Base-by-base conservation (phyloP, 805 yeast genomes). In the Sugiyamaella chiloensis region DNA sequence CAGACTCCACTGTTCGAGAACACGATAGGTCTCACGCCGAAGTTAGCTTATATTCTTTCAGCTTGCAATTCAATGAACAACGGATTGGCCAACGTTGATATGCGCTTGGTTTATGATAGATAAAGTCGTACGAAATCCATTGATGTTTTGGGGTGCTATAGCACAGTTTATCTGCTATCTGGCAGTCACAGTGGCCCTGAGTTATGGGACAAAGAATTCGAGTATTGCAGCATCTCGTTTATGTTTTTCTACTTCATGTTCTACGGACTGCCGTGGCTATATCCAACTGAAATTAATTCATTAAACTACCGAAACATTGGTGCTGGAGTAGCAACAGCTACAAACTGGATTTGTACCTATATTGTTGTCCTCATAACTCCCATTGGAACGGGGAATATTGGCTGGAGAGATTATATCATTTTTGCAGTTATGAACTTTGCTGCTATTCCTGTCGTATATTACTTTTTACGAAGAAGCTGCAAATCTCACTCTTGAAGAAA, bases 401-500 rank as follows among this genome's bases (percentile, higher is more conserved):
- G 70, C 34, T 76, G 78, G 66, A 75, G 73, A 53, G 76, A 81
- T 42, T 83, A 80, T 58, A 62, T 80, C 19, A 74, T 83, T 57
- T 81, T 78, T 64, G 78, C 82, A 31, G 64, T 67, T 12, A 29
- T 46, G 23, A 40, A 39, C 23, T 44, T 42, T 4, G 48, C 31
- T 8, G n/a, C n/a, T n/a, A n/a, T n/a, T n/a, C n/a, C n/a, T n/a
- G n/a, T n/a, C n/a, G n/a, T n/a, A n/a, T n/a, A n/a, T n/a, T n/a
- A n/a, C n/a, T n/a, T n/a, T n/a, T n/a, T n/a, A n/a, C n/a, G n/a
- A n/a, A n/a, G n/a, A n/a, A n/a, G n/a, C n/a, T n/a, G n/a, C n/a
- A n/a, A n/a, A n/a, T n/a, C n/a, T n/a, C n/a, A n/a, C n/a, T n/a
- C n/a, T n/a, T n/a, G n/a, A n/a, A n/a, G n/a, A n/a, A n/a, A n/a